Base-by-base conservation (phyloP, 306 rosid genomes). In the Cucumis cinereus region DNA sequence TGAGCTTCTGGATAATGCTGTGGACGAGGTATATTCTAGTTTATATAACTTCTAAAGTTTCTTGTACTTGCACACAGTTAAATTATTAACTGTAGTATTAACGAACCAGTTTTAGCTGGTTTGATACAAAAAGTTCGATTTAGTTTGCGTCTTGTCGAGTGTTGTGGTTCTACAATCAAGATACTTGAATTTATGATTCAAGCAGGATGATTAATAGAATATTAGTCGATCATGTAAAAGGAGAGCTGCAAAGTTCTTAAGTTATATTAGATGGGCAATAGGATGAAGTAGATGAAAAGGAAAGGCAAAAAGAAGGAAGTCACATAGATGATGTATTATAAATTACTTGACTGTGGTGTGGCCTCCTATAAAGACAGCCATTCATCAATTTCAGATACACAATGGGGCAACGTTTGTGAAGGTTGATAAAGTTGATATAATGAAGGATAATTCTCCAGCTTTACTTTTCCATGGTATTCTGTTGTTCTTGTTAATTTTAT, bases 1-100 rank as follows among this genome's bases (percentile, higher is more conserved):
- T 77, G 98, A 93, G 89, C 94, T 93, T 17, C 80, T 93, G 89
- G 98, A 93, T 78, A 91, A 91, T 85, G 97, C 94, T 56, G 94
- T 93, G 70, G 98, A 93, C 69, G 97, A 93, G 98, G 98, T 93
- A 81, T 71, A 79, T 0, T 79, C 64, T 33, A 36, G 58, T 69
- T 61, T 33, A 24, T 78, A 38, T 69, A 20, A 43, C 73, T 36
- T 71, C 8, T 55, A 76, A 4, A 13, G 9, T 12, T 59, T 76
- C 20, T 41, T 22, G 71, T 33, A 36, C 78, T 35, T 7, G 3
- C 9, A 14, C 24, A 10, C 19, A 23, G 16, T 16, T 45, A 45
- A 69, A 13, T 69, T 10, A 6, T 67, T 7, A 47, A 49, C 23
- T 15, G 45, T 10, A 3, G 75, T 47, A 47, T 70, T 3, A 22